These are phyloP conservation scores for Dalbergia cultrata DNA, from an alignment of 306 rosid genomes.

Conservation along the genomic window DNA sequence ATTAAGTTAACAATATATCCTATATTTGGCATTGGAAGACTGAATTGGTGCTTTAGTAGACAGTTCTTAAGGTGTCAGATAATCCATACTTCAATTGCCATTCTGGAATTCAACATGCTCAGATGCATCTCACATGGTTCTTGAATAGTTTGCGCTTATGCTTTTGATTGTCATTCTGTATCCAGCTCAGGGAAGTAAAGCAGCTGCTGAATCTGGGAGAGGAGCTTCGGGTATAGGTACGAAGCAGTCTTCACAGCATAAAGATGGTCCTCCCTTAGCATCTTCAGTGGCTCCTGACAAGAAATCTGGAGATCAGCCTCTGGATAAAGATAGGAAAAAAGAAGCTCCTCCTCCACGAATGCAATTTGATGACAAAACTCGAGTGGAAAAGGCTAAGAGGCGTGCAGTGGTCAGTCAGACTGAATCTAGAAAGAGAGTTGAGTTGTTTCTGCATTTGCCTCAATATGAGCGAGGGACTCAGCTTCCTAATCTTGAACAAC, in stretches of 20 bases:
- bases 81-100: not conserved
- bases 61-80: constrained; percentile 3
- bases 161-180: constrained; percentile 4
- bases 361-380: constrained; percentile 74
- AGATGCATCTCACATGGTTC: not conserved
- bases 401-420: constrained; percentile 67
- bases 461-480: constrained; percentile 76
- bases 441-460: constrained; percentile 75
- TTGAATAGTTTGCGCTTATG: constrained; percentile 2
- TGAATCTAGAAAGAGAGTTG: constrained; percentile 74
- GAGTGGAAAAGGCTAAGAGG: constrained; percentile 70
- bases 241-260: constrained; percentile 60
- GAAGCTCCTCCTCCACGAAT: constrained; percentile 72
- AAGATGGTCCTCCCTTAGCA: constrained; percentile 46
- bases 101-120: not conserved
- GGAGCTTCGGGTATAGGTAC: constrained; percentile 47
- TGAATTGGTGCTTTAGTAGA: not conserved
- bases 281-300: constrained; percentile 60
- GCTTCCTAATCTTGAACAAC: constrained; percentile 68
- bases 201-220: constrained; percentile 44
- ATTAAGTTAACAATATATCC: no score
- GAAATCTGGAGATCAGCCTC: constrained; percentile 61
- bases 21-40: no score
- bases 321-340: constrained; percentile 75
- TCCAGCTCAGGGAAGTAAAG: constrained; percentile 54